Percentiles rank a stretch among this genome's conserved stretches.
Evolutionary conservation across 2,329 filamentous ascomycete species (phyloP).

Genomic region (Dactylellina sp.): DNA sequence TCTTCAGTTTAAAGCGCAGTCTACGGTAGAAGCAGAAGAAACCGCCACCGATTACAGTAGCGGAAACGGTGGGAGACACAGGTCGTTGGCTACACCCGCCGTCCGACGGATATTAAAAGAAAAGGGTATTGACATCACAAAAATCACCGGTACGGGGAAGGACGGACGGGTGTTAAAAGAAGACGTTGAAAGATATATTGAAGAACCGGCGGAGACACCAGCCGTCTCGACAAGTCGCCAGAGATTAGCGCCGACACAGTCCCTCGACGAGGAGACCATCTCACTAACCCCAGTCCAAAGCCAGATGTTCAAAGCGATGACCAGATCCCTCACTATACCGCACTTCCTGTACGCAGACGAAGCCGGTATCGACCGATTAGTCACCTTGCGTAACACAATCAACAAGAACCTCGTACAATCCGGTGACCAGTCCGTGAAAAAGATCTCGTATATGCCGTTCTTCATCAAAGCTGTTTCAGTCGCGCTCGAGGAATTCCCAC

Average conservation of each 20-base stretch:
- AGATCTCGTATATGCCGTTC: constrained; percentile 91
- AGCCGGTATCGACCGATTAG: constrained; percentile 81
- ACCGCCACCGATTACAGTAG: constrained; percentile 15
- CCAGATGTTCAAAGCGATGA: constrained; percentile 99
- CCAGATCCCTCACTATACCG: constrained; percentile 86
- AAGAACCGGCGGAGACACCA: constrained; percentile 61
- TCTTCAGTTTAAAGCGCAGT: not conserved
- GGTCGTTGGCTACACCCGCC: constrained; percentile 83
- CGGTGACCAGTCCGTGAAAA: constrained; percentile 65
- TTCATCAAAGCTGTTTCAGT: constrained; percentile 95
- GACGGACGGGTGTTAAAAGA: constrained; percentile 93
- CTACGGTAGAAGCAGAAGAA: not conserved
- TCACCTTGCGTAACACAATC: constrained; percentile 77
- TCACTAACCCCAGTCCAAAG: constrained; percentile 82
- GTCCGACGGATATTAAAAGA: constrained; percentile 89
- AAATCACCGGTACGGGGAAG: constrained; percentile 85
- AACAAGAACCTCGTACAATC: constrained; percentile 71
- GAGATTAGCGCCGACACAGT: constrained; percentile 60
- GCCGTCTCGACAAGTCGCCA: constrained; percentile 4
- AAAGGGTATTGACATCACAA: constrained; percentile 78
- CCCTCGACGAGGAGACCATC: constrained; percentile 74
- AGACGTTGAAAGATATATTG: constrained; percentile 80
- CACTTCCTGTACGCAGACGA: constrained; percentile 97
- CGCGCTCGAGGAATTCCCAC: constrained; percentile 81
- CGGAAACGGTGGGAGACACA: constrained; percentile 62